phyloP scores from a whole-genome alignment of 208 protist species.

The Trypanosoma cruzi region DNA sequence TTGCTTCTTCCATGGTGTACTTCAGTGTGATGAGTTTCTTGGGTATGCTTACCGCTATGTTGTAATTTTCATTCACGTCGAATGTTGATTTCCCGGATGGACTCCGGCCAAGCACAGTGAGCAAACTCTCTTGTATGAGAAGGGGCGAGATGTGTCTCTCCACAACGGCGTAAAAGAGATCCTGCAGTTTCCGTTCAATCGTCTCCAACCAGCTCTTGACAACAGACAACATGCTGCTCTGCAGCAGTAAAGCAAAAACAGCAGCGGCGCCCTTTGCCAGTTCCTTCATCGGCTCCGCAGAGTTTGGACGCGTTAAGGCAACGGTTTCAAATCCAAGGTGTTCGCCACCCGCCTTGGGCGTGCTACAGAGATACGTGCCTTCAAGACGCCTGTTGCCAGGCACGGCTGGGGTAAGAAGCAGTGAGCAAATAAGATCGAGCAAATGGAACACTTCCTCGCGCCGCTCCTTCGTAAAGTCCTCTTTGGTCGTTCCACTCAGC shows the following conservation, averaged over 20 bases:
- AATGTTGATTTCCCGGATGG: slow-evolving; percentile 65
- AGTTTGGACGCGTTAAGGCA: slow-evolving; percentile 58
- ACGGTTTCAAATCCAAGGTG: slow-evolving; percentile 50
- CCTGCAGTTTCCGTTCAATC: slow-evolving; percentile 71
- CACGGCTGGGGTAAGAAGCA: slow-evolving; percentile 63
- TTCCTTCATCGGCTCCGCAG: slow-evolving; percentile 54
- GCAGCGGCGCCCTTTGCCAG: slow-evolving; percentile 79
- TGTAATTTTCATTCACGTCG: slow-evolving; percentile 63
- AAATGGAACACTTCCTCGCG: slow-evolving; percentile 56
- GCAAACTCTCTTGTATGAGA: slow-evolving; percentile 81
- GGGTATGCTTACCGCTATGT: slow-evolving; percentile 57
- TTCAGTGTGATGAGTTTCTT: slow-evolving; percentile 58
- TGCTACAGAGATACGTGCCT: slow-evolving; percentile 65
- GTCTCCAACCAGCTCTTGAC: slow-evolving; percentile 86
- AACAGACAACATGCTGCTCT: slow-evolving; percentile 45
- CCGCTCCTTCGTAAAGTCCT: slow-evolving; percentile 35
- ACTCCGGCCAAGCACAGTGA: slow-evolving; percentile 68
- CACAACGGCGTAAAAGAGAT: slow-evolving; percentile 69
- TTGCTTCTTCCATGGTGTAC: slow-evolving; percentile 89
- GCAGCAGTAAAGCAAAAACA: slow-evolving; percentile 75
- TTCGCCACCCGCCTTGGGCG: slow-evolving; percentile 15
- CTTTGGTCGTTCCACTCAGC: slow-evolving; percentile 31
- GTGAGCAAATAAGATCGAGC: slow-evolving; percentile 69
- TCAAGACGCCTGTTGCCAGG: slow-evolving; percentile 50
- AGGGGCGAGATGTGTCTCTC: slow-evolving; percentile 61